These are phyloP conservation scores for Mycena kentingensis DNA, from an alignment of 768 basidiomycete genomes.

Conservation along the genomic window DNA sequence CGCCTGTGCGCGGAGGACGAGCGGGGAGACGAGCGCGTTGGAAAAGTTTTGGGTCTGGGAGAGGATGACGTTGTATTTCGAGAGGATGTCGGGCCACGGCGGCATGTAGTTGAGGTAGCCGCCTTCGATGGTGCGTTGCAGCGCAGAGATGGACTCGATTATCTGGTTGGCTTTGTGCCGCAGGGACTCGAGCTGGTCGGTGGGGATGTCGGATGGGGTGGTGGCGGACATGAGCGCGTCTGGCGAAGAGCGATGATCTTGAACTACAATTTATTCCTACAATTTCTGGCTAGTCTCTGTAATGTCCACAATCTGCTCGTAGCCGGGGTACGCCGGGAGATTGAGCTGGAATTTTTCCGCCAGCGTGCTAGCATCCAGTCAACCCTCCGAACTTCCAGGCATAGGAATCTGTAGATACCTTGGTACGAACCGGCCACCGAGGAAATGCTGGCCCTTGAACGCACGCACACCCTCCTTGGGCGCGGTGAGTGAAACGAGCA, in stretches of 20 bases:
- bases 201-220: conserved; percentile 44
- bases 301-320: conserved; percentile 80
- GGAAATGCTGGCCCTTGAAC: conserved; percentile 84
- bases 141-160: conserved; percentile 69
- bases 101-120: conserved; percentile 64
- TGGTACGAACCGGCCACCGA: conserved; percentile 92
- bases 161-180: conserved; percentile 78
- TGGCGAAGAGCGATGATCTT: neutral
- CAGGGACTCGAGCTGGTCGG: conserved; percentile 74
- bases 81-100: conserved; percentile 83
- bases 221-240: neutral
- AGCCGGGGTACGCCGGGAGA: conserved; percentile 78
- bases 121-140: conserved; percentile 65
- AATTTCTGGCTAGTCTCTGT: conserved; percentile 18
- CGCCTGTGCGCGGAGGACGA: too few species aligned
- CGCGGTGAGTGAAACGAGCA: conserved; percentile 88
- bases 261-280: conserved; percentile 14
- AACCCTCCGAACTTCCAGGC: neutral
- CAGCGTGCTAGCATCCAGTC: conserved; percentile 50
- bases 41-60: conserved; percentile 82
- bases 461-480: conserved; percentile 84
- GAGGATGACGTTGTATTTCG: conserved; percentile 83
- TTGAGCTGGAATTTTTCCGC: conserved; percentile 77
- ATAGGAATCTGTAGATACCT: conserved; percentile 51
- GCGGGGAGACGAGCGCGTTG: conserved; percentile 53